Evolutionary conservation across 192 early-diverging fungal genomes (phyloP).

Genomic region (Linnemannia elongata): DNA sequence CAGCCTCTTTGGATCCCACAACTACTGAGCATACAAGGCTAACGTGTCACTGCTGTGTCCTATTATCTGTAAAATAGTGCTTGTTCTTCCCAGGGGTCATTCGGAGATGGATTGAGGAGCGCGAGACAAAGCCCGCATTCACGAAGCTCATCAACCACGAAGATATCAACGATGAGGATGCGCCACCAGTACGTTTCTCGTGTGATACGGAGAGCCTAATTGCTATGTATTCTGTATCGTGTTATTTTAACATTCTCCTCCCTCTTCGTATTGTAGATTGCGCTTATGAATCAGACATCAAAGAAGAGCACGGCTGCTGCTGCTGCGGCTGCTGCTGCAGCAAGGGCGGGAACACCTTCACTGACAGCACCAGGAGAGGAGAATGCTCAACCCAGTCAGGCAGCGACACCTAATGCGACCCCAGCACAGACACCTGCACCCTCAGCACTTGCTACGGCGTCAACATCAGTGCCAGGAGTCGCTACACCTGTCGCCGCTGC

Average conservation of each 20-base stretch:
- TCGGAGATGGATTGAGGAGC: conserved; percentile 50
- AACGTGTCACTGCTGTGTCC: neutral
- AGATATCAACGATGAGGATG: conserved; percentile 52
- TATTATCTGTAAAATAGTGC: conserved; percentile 24
- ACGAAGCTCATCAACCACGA: conserved; percentile 45
- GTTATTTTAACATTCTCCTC: neutral
- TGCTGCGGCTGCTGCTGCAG: conserved; percentile 34
- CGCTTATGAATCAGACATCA: conserved; percentile 28
- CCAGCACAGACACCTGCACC: conserved; percentile 32
- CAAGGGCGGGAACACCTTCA: conserved; percentile 46
- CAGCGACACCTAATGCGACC: conserved; percentile 23
- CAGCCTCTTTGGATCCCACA: neutral
- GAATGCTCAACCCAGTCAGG: conserved; percentile 1
- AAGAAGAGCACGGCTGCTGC: conserved; percentile 37
- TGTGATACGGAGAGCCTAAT: neutral
- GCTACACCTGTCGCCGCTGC: conserved; percentile 18
- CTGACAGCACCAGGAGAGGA: conserved; percentile 31
- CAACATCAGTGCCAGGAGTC: conserved; percentile 18
- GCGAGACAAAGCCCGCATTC: conserved; percentile 39
- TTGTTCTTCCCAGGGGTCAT: conserved; percentile 63
- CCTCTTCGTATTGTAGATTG: conserved; percentile 7
- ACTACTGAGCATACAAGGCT: neutral
- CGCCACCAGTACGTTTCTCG: conserved; percentile 37
- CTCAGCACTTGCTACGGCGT: conserved; percentile 11
- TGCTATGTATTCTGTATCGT: neutral